These are phyloP conservation scores for Cyphellophora attinorum DNA, from an alignment of 2,329 filamentous ascomycete genomes.

Conservation along the genomic window DNA sequence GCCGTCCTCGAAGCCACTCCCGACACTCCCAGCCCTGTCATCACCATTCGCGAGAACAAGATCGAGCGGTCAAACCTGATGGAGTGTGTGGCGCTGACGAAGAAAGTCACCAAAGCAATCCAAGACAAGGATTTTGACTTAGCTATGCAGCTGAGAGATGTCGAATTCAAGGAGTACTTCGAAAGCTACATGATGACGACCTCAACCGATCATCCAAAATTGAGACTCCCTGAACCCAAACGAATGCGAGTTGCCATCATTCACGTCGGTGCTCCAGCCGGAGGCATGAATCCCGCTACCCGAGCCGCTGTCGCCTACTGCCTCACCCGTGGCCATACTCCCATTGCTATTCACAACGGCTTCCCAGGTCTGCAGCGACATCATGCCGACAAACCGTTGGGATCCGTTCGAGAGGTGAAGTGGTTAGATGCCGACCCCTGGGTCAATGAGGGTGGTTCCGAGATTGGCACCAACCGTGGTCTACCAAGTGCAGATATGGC, in stretches of 20 bases:
- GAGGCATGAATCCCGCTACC: constrained; percentile 96
- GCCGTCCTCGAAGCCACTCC: constrained; percentile 84
- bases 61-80: constrained; percentile 84
- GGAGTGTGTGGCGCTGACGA: constrained; percentile 77
- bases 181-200: constrained; percentile 86
- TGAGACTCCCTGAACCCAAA: constrained; percentile 62
- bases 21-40: constrained; percentile 84
- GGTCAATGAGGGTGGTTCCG: constrained; percentile 93
- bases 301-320: constrained; percentile 91
- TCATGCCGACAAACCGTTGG: constrained; percentile 70
- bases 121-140: constrained; percentile 73
- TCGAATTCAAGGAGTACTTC: constrained; percentile 90
- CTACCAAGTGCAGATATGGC: constrained; percentile 82
- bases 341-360: constrained; percentile 88
- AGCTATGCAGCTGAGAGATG: constrained; percentile 81
- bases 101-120: constrained; percentile 74
- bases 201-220: constrained; percentile 61
- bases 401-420: constrained; percentile 72
- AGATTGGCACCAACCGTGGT: constrained; percentile 95
- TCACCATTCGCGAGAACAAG: constrained; percentile 96
- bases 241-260: constrained; percentile 91
- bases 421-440: constrained; percentile 94
- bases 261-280: constrained; percentile 90
- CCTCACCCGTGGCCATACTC: constrained; percentile 80
- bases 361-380: constrained; percentile 91